Base-by-base conservation (phyloP, 371 early-diverging fungal genomes). In the Actinomortierella ambigua region DNA sequence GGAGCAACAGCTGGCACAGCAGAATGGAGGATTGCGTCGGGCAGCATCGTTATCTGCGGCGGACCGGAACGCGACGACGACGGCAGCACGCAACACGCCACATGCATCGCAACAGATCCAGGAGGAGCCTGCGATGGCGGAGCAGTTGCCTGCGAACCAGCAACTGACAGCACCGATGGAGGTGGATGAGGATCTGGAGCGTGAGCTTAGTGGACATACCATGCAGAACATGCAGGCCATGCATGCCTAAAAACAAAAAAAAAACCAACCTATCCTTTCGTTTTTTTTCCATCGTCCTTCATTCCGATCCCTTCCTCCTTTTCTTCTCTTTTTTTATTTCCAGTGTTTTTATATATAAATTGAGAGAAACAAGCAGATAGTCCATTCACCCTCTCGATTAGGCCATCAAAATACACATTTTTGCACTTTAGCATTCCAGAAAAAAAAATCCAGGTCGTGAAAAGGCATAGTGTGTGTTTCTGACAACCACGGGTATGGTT, bases 101-200 rank as follows among this genome's bases (percentile, higher is more conserved):
- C 65, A 75, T 39, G 55, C 66, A 28, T 59, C 43, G 20, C 57
- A 63, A 49, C 64, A 53, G 55, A 65, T 65, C 26, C 58, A 58
- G 57, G 65, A 65, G 46, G 76, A 68, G 39, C 68, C 68, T 15
- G 69, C 62, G 13, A 40, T 65, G 49, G 65, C 59, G 5, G 63
- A 68, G 42, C 64, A 75, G 50, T 56, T 50, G 51, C 68, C 61
- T 27, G 55, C 27, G 15, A 59, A 61, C 24, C 65, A 57, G 29
- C 53, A 9, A 26, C 44, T 63, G 61, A 26, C 54, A 22, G 44
- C 17, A 24, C 59, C 54, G 2, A 87, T 84, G 82, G 85, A 85
- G 54, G 79, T 87, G 0, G 85, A 85, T 66, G 83, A 82, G 55
- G 73, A 77, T 50, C 62, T 87, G 63, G 87, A 87, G 56, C 80